A percentile compares a stretch with the other conserved stretches of the same genome.
Evolutionary conservation across 148 eudicot species (phyloP).

Genomic region (Chenopodium suecicum): DNA sequence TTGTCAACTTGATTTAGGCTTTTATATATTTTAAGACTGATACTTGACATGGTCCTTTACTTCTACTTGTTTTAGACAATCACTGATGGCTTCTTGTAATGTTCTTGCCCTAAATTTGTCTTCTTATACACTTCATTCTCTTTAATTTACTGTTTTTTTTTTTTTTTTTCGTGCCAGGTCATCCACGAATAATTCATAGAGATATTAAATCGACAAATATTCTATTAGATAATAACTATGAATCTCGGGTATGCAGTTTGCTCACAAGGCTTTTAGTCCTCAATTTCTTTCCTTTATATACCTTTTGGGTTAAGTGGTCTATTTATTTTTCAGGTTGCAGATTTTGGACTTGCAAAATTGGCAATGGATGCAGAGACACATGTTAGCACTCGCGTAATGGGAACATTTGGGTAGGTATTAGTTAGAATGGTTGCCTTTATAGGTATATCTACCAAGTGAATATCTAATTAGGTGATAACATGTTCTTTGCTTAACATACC

Average conservation of each 20-base stretch:
- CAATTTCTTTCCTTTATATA: background rate
- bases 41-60: background rate
- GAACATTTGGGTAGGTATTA: conserved; percentile 81
- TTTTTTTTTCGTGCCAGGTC: conserved; percentile 37
- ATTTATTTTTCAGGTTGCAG: conserved; percentile 64
- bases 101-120: background rate
- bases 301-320: background rate
- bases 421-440: background rate
- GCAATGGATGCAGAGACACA: conserved; percentile 70
- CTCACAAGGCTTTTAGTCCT: background rate
- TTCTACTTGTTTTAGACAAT: too few relatives aligned
- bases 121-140: background rate
- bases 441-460: background rate
- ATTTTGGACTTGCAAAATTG: conserved; percentile 92
- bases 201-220: conserved; percentile 77
- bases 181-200: conserved; percentile 71
- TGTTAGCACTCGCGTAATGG: conserved; percentile 90
- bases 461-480: conserved; percentile 1
- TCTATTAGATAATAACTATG: conserved; percentile 62
- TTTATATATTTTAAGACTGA: too few relatives aligned
- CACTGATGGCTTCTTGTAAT: background rate
- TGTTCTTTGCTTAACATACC: background rate
- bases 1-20: background rate
- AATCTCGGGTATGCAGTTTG: conserved; percentile 55
- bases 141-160: background rate